Conservation (phyloP, 225 moss, liverwort and hornwort genomes). For the Neckera pumila region DNA sequence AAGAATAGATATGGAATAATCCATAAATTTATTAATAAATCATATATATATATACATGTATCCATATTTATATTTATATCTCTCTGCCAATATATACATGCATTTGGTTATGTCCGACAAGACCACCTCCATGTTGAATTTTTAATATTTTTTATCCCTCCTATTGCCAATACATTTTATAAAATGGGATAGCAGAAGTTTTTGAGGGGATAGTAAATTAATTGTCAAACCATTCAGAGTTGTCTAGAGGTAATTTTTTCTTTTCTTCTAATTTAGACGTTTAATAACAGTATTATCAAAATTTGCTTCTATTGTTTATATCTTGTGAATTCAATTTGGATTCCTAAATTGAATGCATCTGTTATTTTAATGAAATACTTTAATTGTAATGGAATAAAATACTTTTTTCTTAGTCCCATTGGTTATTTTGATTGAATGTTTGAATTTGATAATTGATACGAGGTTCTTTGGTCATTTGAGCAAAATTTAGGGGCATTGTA, state of each 20-base stretch:
- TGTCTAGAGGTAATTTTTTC: no score
- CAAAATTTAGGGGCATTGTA: not conserved
- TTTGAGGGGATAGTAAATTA: not conserved
- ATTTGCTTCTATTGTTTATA: not conserved
- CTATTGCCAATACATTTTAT: no score
- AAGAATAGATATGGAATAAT: no score
- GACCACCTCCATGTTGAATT: no score
- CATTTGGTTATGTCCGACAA: no score
- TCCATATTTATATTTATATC: no score
- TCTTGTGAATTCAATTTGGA: not conserved
- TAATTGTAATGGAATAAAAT: not conserved
- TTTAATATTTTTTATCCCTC: no score
- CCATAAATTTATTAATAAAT: no score
- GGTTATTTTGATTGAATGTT: not conserved
- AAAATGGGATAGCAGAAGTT: no score
- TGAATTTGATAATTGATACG: no score
- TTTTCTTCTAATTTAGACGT: not conserved
- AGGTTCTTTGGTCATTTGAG: not conserved
- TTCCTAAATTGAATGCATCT: not conserved
- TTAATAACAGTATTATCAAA: not conserved
- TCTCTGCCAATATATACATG: rapidly evolving
- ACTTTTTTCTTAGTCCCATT: not conserved
- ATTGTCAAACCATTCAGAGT: no score
- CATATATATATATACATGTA: no score
- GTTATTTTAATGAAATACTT: not conserved